Evolutionary conservation across 495 filamentous ascomycete species (phyloP), one percentile per base, ranked within the genome.

Genomic region (Penicillium paxilli): DNA sequence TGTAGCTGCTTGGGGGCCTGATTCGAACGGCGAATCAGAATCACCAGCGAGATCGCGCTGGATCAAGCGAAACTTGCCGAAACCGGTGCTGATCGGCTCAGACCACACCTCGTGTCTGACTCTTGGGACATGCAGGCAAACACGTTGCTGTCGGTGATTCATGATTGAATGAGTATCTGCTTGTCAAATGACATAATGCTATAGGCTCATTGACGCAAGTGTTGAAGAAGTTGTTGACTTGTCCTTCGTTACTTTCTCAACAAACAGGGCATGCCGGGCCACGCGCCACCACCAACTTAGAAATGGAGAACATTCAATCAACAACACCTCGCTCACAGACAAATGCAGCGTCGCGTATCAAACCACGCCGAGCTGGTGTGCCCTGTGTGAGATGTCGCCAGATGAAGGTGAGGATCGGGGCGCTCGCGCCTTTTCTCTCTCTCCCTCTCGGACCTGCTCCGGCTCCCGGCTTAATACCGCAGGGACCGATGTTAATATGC

Each of bases 361-460:
- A 49, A 14, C 47, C 47, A 6, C 47, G 47, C 28, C 47, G 47
- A 14, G 47, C 47, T 6, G 47, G 47, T 19, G 47, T 49, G 28
- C 47, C 47, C 38, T 49, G 47, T 49, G 30, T 49, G 19, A 30
- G 47, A 49, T 49, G 47, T 38, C 47, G 47, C 32, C 47, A 49
- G 47, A 49, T 49, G 47, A 49, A 49, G 32, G 47, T 44, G 20
- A 41, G 19, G 10, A 12, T 24, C 41, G 7, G 20, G 7, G 9
- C 12, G 6, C 20, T 44, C 16, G 5, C 1, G 35, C n/a, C 23
- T 7, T 44, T 22, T 1, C 0, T 22, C 8, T 6, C n/a, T n/a
- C n/a, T n/a, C n/a, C n/a, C n/a, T n/a, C n/a, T n/a, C n/a, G n/a
- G n/a, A n/a, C n/a, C n/a, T n/a, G n/a, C n/a, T n/a, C n/a, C n/a